Percentiles rank a stretch among this genome's conserved stretches.
These are phyloP conservation scores for Apiotrichum gracile DNA, from an alignment of 1,284 basidiomycete species.

Conservation along the genomic window DNA sequence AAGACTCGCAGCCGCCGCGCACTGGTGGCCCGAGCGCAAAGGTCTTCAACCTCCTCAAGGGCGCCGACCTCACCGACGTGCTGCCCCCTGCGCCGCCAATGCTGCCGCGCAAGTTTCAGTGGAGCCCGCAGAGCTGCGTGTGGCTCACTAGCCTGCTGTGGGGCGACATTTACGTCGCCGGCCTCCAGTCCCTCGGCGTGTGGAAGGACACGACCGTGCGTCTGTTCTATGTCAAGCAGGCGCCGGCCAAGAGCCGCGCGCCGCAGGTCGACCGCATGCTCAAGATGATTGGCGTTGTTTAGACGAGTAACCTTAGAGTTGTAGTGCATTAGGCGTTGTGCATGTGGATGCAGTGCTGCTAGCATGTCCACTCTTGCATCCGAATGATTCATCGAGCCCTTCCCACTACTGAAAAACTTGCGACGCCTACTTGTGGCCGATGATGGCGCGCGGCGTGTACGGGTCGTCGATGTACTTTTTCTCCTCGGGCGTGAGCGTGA, in stretches of 20 bases:
- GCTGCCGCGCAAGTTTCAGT: conserved; percentile 71
- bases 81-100: conserved; percentile 64
- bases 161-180: conserved; percentile 88
- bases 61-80: conserved; percentile 63
- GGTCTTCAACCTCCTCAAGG: conserved; percentile 56
- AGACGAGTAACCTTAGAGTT: neutral
- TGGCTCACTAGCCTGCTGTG: conserved; percentile 87
- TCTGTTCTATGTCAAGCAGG: conserved; percentile 81
- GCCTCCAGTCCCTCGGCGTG: conserved; percentile 71
- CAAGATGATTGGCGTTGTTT: conserved; percentile 43
- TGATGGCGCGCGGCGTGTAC: conserved; percentile 37
- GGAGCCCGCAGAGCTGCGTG: conserved; percentile 78
- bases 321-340: too few relatives aligned
- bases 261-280: conserved; percentile 41
- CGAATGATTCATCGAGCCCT: too few relatives aligned
- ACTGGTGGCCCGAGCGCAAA: conserved; percentile 45
- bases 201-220: conserved; percentile 83
- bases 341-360: too few relatives aligned
- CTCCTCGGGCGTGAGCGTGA: conserved; percentile 53
- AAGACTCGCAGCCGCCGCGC: conserved; percentile 62
- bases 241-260: conserved; percentile 41
- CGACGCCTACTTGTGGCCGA: neutral
- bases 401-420: neutral
- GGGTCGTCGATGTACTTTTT: conserved; percentile 52
- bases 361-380: too few relatives aligned